A percentile compares a stretch with the other conserved stretches of the same genome.
These are phyloP conservation scores for Rhizoclosmatium globosum DNA, from an alignment of 192 early-diverging fungal species.

Conservation along the genomic window DNA sequence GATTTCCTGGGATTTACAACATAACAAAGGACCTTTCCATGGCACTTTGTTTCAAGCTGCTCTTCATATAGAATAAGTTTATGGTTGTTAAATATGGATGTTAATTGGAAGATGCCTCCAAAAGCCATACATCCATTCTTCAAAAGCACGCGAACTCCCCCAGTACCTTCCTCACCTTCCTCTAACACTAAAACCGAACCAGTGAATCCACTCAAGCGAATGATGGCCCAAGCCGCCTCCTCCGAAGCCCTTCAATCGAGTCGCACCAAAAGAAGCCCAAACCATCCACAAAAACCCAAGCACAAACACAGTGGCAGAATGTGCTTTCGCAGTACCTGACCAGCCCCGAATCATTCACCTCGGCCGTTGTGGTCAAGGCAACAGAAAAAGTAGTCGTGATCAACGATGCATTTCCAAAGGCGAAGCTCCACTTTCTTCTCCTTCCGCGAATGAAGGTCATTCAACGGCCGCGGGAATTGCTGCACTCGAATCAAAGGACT, in stretches of 20 bases:
- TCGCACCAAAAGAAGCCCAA: not conserved
- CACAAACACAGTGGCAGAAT: slow-evolving; percentile 37
- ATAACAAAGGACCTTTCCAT: no score
- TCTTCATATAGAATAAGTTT: no score
- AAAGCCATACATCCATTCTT: no score
- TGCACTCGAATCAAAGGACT: slow-evolving; percentile 37
- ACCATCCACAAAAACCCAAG: not conserved
- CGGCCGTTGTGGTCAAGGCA: slow-evolving; percentile 47
- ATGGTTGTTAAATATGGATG: no score
- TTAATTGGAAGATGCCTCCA: no score
- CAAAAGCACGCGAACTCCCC: no score
- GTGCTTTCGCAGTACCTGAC: slow-evolving; percentile 49
- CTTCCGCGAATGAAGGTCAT: slow-evolving; percentile 51
- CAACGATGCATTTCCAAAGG: slow-evolving; percentile 65
- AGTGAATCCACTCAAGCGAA: not conserved
- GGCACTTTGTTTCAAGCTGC: no score
- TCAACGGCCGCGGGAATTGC: slow-evolving; percentile 42
- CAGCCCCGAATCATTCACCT: slow-evolving; percentile 48
- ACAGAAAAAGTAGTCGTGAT: slow-evolving; percentile 58
- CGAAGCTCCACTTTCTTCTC: slow-evolving; percentile 56
- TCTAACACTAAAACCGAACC: no score
- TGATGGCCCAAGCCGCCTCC: not conserved
- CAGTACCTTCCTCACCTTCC: no score
- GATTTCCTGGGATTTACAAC: no score
- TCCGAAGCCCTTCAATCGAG: not conserved